Base-by-base conservation (phyloP, 306 rosid genomes). In the Trifolium pratense region DNA sequence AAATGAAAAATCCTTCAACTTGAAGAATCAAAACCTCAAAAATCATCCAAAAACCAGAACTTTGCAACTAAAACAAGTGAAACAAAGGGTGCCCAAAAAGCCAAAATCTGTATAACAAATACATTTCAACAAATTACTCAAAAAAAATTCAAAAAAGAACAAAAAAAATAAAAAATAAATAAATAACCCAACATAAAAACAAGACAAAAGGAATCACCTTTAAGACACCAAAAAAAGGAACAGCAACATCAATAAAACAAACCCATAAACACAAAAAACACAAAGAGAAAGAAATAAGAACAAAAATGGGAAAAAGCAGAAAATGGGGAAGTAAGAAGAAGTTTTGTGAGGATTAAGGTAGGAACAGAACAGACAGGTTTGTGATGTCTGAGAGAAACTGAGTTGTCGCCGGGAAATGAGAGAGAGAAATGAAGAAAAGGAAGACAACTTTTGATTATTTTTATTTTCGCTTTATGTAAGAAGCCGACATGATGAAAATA, bases 361-460 rank as follows among this genome's bases (percentile, higher is more conserved):
- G 71, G 75, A 42, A 68, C 32, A 29, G 32, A 5, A 68, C 32
- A 29, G 32, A 5, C 1, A 32, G 66, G 82, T 78, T 73, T n/a
- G n/a, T n/a, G 77, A 80, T 83, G 79, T 80, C 78, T 73, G 70
- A 42, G 73, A 70, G 83, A 85, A 80, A 89, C 93, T 82, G 87
- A 91, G 82, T 86, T 87, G 96, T 87, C 92, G 87, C 93, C 92
- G 92, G 79, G 79, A 84, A 89, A 84, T 86, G 89, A 87, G 87
- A 87, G 87, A 87, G 81, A 70, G 78, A 71, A 63, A 81, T 78
- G 76, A 80, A 78, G 52, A 62, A 81, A 85, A 87, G 83, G 57
- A 84, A 81, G 89, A 86, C 83, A 81, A 75, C 91, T 84, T 87
- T 87, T 39, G 62, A 56, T 23, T 43, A 66, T 66, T 73, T 37